These are phyloP conservation scores for Leccinum pachyderme DNA, from an alignment of 1,284 basidiomycete genomes.

Conservation along the genomic window DNA sequence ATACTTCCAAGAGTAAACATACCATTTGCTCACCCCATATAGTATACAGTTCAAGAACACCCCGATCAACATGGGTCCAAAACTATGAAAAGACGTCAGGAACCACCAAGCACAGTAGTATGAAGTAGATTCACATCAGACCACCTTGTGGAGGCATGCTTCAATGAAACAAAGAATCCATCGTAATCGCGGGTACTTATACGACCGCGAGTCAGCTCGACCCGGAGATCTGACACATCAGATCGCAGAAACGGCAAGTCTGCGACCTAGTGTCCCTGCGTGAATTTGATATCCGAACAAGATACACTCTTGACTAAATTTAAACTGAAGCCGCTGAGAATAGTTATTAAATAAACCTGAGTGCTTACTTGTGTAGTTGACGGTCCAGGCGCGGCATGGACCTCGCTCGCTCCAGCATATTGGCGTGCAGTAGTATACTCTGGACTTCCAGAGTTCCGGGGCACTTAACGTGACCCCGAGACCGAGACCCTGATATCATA, in stretches of 20 bases:
- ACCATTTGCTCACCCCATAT: constrained; percentile 40
- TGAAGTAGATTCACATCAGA: neutral
- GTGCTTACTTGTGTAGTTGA: too few relatives aligned
- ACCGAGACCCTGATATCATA: too few relatives aligned
- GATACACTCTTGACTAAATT: neutral
- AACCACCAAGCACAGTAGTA: neutral
- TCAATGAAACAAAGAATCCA: neutral
- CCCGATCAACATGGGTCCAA: constrained; percentile 46
- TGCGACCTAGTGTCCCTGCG: neutral
- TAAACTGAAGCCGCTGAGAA: too few relatives aligned
- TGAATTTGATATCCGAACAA: neutral
- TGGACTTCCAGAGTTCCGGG: too few relatives aligned
- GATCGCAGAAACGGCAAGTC: neutral
- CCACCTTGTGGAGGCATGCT: constrained; percentile 2
- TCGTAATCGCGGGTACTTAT: constrained; percentile 1
- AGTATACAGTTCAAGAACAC: constrained; percentile 45
- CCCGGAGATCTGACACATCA: neutral
- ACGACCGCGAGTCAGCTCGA: neutral
- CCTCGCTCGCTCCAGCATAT: neutral
- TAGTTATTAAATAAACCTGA: too few relatives aligned
- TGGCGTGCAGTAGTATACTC: neutral
- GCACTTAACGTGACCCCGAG: too few relatives aligned
- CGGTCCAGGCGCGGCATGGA: neutral
- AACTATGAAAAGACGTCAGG: constrained; percentile 27
- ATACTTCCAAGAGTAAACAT: neutral